These are phyloP conservation scores for Cryptosporidium canis DNA, from an alignment of 169 alveolate species.

Conservation along the genomic window DNA sequence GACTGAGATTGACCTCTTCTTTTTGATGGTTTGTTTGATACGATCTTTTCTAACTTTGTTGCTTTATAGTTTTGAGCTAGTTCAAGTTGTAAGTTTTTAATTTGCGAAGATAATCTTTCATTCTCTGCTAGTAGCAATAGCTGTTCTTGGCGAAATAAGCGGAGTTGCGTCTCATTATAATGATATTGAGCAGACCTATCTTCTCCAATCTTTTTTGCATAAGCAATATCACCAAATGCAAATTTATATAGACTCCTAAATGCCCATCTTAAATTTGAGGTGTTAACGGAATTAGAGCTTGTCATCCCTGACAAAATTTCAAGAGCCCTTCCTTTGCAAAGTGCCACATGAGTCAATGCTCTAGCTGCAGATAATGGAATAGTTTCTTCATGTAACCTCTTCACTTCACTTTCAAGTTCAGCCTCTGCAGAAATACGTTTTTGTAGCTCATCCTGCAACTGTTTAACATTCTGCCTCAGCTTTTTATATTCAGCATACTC, in stretches of 20 bases:
- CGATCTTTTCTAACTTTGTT: constrained; percentile 45
- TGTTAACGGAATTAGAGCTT: constrained; percentile 57
- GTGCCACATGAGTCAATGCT: constrained; percentile 70
- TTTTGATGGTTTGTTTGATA: constrained; percentile 1
- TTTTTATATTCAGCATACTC: constrained; percentile 47
- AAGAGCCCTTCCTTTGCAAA: constrained; percentile 73
- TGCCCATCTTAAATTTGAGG: constrained; percentile 65
- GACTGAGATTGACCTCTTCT: constrained; percentile 31
- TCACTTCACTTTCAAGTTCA: constrained; percentile 56
- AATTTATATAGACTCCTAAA: constrained; percentile 49
- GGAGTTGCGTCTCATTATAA: constrained; percentile 76
- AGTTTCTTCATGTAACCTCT: constrained; percentile 68
- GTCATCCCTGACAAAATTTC: constrained; percentile 69
- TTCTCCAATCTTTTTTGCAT: constrained; percentile 63
- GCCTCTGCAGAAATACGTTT: constrained; percentile 62
- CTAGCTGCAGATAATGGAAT: constrained; percentile 70
- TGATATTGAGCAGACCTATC: constrained; percentile 72
- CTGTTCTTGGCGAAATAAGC: constrained; percentile 80
- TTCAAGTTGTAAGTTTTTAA: constrained; percentile 69
- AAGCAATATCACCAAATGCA: constrained; percentile 69
- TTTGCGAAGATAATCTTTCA: constrained; percentile 77
- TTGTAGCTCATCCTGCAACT: constrained; percentile 66
- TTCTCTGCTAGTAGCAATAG: constrained; percentile 77
- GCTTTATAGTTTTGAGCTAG: constrained; percentile 64
- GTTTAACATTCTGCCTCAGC: constrained; percentile 59